phyloP scores from a whole-genome alignment of 2,329 filamentous ascomycete genomes.

The Fusarium torulosum region DNA sequence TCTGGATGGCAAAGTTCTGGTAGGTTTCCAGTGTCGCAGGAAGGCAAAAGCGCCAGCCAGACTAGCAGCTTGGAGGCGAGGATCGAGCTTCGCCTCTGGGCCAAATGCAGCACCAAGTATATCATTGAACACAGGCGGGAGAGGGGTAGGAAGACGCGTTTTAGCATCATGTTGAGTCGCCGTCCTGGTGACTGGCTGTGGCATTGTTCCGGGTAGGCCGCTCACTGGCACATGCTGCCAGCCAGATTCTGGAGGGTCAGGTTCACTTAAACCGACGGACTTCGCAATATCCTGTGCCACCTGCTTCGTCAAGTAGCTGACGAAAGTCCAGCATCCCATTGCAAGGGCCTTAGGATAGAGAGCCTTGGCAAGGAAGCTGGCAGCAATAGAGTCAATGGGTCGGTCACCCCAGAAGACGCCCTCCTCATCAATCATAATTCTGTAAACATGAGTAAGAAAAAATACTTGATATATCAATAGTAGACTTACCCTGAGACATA shows the following conservation, averaged over 20 bases:
- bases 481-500: constrained; percentile 68
- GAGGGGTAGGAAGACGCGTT: constrained; percentile 37
- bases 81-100: constrained; percentile 52
- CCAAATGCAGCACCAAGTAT: constrained; percentile 47
- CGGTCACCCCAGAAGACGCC: constrained; percentile 61
- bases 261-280: constrained; percentile 59
- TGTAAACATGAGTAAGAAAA: constrained; percentile 49
- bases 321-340: constrained; percentile 65
- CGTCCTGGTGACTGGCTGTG: constrained; percentile 44
- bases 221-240: constrained; percentile 52
- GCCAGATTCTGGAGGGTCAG: constrained; percentile 45
- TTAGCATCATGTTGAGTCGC: constrained; percentile 44
- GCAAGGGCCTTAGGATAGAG: constrained; percentile 67
- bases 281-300: constrained; percentile 59
- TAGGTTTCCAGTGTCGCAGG: constrained; percentile 61
- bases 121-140: constrained; percentile 45
- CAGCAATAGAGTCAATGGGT: constrained; percentile 62
- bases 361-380: constrained; percentile 60
- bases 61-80: constrained; percentile 51
- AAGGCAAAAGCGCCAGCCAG: constrained; percentile 55
- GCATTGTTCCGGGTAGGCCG: constrained; percentile 38
- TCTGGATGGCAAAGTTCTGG: constrained; percentile 59
- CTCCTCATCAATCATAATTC: constrained; percentile 64
- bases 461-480: too few relatives aligned
- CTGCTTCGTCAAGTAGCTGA: constrained; percentile 61